phyloP scores from a whole-genome alignment of 2,329 filamentous ascomycete species.

The Ramularia endophylla region DNA sequence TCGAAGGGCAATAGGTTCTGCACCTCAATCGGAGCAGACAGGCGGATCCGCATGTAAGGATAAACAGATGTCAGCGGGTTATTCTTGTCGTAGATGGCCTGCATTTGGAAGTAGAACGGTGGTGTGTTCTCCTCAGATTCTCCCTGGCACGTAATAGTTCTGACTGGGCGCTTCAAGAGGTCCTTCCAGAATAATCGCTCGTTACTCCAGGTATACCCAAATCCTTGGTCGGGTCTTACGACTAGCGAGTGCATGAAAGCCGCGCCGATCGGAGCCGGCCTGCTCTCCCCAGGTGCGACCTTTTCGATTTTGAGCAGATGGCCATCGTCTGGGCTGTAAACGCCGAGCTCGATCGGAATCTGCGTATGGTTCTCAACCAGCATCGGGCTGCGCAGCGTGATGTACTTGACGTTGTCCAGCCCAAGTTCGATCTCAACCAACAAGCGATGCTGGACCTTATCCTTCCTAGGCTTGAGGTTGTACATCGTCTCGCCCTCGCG shows the following conservation, averaged over 20 bases:
- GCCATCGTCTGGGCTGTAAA: conserved; percentile 81
- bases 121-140: conserved; percentile 70
- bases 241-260: conserved; percentile 84
- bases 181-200: conserved; percentile 92
- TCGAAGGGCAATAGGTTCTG: conserved; percentile 95
- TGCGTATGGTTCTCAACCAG: conserved; percentile 95
- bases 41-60: conserved; percentile 87
- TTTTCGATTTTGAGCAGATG: conserved; percentile 97
- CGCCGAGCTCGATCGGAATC: conserved; percentile 87
- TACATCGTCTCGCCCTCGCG: conserved; percentile 94
- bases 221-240: conserved; percentile 87
- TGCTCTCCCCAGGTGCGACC: conserved; percentile 82
- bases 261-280: conserved; percentile 86
- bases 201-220: conserved; percentile 91
- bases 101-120: conserved; percentile 95
- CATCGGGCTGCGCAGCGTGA: conserved; percentile 87
- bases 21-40: conserved; percentile 87
- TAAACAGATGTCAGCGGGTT: conserved; percentile 81
- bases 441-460: conserved; percentile 78
- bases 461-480: conserved; percentile 78
- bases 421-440: conserved; percentile 88
- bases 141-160: conserved; percentile 81
- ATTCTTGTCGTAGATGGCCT: conserved; percentile 75
- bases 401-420: conserved; percentile 95
- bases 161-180: conserved; percentile 73